Percentiles rank a stretch among this genome's conserved stretches.
Evolutionary conservation across 129 eudicot species (phyloP).

Genomic region (Artemisia annua): DNA sequence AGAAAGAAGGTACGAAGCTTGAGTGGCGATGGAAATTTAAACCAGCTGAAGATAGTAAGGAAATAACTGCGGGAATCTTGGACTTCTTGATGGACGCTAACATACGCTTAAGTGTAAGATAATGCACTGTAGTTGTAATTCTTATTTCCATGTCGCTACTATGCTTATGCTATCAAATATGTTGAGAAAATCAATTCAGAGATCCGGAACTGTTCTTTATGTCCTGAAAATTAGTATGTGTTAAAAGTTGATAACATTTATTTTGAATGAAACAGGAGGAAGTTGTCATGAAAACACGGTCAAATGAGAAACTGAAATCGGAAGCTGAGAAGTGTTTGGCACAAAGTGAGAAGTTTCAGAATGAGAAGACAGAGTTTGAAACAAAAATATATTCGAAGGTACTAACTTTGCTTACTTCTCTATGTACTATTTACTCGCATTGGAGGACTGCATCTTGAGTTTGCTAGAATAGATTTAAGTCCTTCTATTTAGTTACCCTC

Average conservation of each 20-base stretch:
- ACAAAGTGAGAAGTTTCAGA: conserved; percentile 79
- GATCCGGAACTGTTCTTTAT: not conserved
- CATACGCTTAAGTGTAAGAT: conserved; percentile 74
- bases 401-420: not conserved
- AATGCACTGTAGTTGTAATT: conserved; percentile 4
- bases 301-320: conserved; percentile 62
- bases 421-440: not conserved
- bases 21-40: conserved; percentile 95
- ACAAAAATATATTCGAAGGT: conserved; percentile 81
- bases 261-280: conserved; percentile 77
- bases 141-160: conserved; percentile 5
- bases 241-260: conserved; percentile 9
- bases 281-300: conserved; percentile 62
- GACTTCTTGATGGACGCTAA: conserved; percentile 87
- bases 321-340: conserved; percentile 87
- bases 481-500: too few relatives aligned
- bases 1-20: conserved; percentile 80
- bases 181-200: too few relatives aligned
- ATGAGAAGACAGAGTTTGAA: conserved; percentile 84
- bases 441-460: not conserved
- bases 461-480: too few relatives aligned
- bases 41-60: conserved; percentile 54
- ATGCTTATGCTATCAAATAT: too few relatives aligned
- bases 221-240: not conserved
- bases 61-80: conserved; percentile 54